Percentiles rank a stretch among this genome's conserved stretches.
phyloP scores from a whole-genome alignment of 441 rosid species.

The Viola pubescens region DNA sequence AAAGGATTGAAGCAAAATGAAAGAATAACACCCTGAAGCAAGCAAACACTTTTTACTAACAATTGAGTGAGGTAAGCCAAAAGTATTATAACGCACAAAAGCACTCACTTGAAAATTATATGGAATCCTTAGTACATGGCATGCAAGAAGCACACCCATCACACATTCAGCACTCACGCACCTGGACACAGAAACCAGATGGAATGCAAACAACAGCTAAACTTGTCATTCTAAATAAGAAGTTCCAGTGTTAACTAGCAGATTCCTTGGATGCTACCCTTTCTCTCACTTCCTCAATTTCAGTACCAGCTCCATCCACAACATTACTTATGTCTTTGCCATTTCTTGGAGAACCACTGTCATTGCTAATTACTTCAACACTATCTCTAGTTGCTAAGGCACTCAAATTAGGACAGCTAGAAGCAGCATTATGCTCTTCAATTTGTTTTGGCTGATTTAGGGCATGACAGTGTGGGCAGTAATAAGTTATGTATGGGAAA shows the following conservation, averaged over 20 bases:
- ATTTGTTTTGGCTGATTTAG: constrained; percentile 58
- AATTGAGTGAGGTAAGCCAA: too few species aligned
- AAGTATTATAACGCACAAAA: too few species aligned
- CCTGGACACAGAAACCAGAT: not conserved
- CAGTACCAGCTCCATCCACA: constrained; percentile 18
- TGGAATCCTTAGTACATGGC: too few species aligned
- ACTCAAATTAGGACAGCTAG: constrained; percentile 20
- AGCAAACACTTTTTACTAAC: too few species aligned
- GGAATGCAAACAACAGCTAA: not conserved
- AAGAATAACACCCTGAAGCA: too few species aligned
- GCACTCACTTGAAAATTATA: too few species aligned
- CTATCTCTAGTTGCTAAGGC: constrained; percentile 16
- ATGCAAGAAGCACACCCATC: not conserved
- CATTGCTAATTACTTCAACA: constrained; percentile 17
- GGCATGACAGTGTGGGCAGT: constrained; percentile 81
- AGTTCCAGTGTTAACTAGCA: constrained; percentile 4
- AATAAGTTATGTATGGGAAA: constrained; percentile 64
- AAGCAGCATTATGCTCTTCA: constrained; percentile 28
- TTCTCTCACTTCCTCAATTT: constrained; percentile 28
- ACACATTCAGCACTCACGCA: constrained; percentile 5
- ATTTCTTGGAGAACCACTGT: constrained; percentile 20
- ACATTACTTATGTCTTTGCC: constrained; percentile 13
- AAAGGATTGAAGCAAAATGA: too few species aligned
- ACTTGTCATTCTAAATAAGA: not conserved
- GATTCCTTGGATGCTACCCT: constrained; percentile 7